Conservation (phyloP, 768 basidiomycete genomes). For the Amanita molliuscula region DNA sequence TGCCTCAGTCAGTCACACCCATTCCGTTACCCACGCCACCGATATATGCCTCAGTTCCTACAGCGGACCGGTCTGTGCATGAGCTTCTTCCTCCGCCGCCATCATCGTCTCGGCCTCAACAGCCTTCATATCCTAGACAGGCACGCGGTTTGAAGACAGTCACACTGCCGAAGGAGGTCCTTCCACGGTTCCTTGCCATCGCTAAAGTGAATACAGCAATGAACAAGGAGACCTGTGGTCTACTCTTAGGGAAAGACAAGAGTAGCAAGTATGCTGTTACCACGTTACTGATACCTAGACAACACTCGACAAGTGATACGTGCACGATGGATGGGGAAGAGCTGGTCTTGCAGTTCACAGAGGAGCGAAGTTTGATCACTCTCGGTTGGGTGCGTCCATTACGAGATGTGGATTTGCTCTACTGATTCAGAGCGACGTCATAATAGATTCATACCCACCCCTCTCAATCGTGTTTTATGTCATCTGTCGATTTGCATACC, state of each 20-base stretch:
- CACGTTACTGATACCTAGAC: constrained; percentile 79
- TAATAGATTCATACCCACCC: constrained; percentile 86
- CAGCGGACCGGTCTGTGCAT: neutral
- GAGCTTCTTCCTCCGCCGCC: neutral
- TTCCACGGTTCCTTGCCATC: constrained; percentile 68
- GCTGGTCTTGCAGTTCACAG: constrained; percentile 75
- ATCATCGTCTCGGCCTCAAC: constrained; percentile 2
- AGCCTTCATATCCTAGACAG: constrained; percentile 10
- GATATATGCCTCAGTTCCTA: neutral
- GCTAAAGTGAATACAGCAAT: constrained; percentile 69
- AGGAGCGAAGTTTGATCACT: constrained; percentile 71
- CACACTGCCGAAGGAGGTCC: constrained; percentile 58
- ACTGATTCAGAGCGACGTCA: neutral
- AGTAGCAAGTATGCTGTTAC: constrained; percentile 63
- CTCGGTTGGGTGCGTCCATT: constrained; percentile 73
- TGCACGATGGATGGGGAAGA: constrained; percentile 91
- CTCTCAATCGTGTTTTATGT: constrained; percentile 91
- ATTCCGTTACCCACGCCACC: constrained; percentile 5
- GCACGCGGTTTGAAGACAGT: constrained; percentile 42
- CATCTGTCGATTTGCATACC: constrained; percentile 87
- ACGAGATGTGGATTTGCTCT: neutral
- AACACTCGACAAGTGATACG: constrained; percentile 83
- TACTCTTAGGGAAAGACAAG: constrained; percentile 63
- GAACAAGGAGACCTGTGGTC: constrained; percentile 81
- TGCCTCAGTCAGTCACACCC: neutral